Conservation (phyloP, 441 rosid genomes). For the Omphalea diandra region DNA sequence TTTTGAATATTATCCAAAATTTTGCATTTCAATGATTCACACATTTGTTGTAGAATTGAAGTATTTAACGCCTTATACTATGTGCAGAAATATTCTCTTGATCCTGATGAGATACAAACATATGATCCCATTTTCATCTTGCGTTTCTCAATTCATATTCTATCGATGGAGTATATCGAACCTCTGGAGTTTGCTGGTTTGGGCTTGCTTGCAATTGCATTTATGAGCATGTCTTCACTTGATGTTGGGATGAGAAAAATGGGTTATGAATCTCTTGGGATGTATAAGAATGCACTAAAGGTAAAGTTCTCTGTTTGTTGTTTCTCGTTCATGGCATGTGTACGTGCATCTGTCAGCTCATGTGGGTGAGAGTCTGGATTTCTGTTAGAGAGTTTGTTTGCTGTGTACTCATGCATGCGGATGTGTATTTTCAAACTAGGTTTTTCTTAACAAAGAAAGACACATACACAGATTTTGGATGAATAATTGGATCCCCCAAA, state of each 20-base stretch:
- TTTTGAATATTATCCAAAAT: conserved; percentile 14
- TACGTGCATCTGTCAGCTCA: not conserved
- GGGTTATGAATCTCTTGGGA: conserved; percentile 70
- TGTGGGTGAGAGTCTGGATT: not conserved
- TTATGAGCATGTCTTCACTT: conserved; percentile 81
- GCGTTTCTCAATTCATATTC: conserved; percentile 61
- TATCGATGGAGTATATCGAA: conserved; percentile 68
- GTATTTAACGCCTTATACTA: conserved; percentile 23
- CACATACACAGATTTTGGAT: too few relatives aligned
- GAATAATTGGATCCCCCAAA: too few relatives aligned
- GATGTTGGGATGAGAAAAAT: conserved; percentile 80
- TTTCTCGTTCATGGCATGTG: not conserved
- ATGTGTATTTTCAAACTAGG: not conserved
- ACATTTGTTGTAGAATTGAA: conserved; percentile 3
- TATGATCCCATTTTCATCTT: conserved; percentile 92
- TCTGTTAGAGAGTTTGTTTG: not conserved
- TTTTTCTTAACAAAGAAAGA: too few relatives aligned
- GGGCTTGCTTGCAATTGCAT: conserved; percentile 90
- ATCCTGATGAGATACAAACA: conserved; percentile 34
- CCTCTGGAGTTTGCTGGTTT: conserved; percentile 79
- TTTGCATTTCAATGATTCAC: conserved; percentile 13
- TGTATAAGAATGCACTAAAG: conserved; percentile 67
- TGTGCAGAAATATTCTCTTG: conserved; percentile 48
- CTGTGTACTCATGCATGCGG: not conserved
- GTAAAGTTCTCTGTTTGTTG: conserved; percentile 40